Percentiles rank a stretch among this genome's conserved stretches.
Conservation (phyloP, 2,329 filamentous ascomycete genomes). For the Sporothrix luriei region DNA sequence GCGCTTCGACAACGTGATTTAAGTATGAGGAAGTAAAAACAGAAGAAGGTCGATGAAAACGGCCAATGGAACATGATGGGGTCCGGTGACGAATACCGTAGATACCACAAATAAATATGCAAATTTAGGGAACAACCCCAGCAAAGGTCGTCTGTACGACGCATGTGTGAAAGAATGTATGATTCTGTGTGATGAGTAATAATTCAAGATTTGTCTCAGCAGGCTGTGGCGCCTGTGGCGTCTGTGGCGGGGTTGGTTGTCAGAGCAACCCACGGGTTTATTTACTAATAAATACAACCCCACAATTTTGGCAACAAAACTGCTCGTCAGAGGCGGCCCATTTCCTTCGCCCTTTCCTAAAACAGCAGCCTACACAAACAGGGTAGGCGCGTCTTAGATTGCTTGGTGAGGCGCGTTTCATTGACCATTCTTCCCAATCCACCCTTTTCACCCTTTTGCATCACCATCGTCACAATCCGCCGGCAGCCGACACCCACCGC, state of each 20-base stretch:
- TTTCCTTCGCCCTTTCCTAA: slow-evolving; percentile 12
- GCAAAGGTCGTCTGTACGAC: too few species aligned
- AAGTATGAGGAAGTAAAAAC: slow-evolving; percentile 22
- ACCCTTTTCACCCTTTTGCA: neutral
- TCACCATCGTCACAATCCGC: neutral
- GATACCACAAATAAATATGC: slow-evolving; percentile 32
- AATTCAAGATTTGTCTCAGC: neutral
- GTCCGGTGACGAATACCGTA: slow-evolving; percentile 26
- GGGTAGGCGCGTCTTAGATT: slow-evolving; percentile 27
- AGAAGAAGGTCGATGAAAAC: slow-evolving; percentile 10
- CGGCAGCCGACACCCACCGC: slow-evolving; percentile 15
- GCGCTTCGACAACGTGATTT: slow-evolving; percentile 1
- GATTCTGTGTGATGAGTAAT: neutral
- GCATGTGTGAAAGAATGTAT: neutral
- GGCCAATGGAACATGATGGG: slow-evolving; percentile 28
- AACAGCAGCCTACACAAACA: neutral
- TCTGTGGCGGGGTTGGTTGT: slow-evolving; percentile 29
- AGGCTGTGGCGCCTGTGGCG: slow-evolving; percentile 11
- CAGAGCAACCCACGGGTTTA: slow-evolving; percentile 33
- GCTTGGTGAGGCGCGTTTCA: slow-evolving; percentile 2
- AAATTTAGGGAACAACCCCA: slow-evolving; percentile 26
- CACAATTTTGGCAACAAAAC: slow-evolving; percentile 29
- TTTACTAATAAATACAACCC: slow-evolving; percentile 36
- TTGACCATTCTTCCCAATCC: neutral
- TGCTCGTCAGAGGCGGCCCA: slow-evolving; percentile 6